These are phyloP conservation scores for Xylaria polymorpha DNA, from an alignment of 2,329 filamentous ascomycete species.

Conservation along the genomic window DNA sequence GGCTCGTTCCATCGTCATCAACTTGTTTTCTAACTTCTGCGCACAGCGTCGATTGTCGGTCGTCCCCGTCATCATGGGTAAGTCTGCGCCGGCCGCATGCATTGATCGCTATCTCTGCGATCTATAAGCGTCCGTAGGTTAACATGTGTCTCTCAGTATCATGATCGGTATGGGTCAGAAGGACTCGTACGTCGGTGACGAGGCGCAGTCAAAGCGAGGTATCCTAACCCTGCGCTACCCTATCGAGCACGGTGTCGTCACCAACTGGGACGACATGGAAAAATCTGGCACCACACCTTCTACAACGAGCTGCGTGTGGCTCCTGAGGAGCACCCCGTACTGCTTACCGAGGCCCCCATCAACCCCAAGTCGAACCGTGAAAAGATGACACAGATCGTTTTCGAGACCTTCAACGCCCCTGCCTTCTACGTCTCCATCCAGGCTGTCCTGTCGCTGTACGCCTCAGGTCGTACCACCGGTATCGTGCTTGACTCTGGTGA, in stretches of 20 bases:
- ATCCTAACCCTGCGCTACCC: slow-evolving; percentile 99
- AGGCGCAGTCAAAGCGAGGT: slow-evolving; percentile 99
- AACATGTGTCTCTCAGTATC: slow-evolving; percentile 72
- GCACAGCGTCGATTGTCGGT: slow-evolving; percentile 95
- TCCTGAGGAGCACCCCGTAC: slow-evolving; percentile 99
- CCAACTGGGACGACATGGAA: slow-evolving; percentile 99
- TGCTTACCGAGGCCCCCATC: slow-evolving; percentile 99
- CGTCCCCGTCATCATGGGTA: slow-evolving; percentile 99
- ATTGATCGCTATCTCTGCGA: slow-evolving; percentile 6
- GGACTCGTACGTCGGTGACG: slow-evolving; percentile 99
- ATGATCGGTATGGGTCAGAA: slow-evolving; percentile 99
- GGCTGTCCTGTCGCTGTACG: slow-evolving; percentile 98
- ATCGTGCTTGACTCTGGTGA: slow-evolving; percentile 99
- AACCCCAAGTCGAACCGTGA: slow-evolving; percentile 99
- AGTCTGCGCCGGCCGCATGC: slow-evolving; percentile 55
- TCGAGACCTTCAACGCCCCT: slow-evolving; percentile 99
- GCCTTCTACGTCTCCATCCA: slow-evolving; percentile 99
- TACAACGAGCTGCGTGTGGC: slow-evolving; percentile 99
- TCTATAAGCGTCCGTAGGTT: slow-evolving; percentile 14
- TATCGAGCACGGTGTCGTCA: slow-evolving; percentile 99
- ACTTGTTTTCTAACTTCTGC: slow-evolving; percentile 52
- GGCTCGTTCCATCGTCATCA: slow-evolving; percentile 34
- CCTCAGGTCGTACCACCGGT: slow-evolving; percentile 99
- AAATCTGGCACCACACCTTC: slow-evolving; percentile 99
- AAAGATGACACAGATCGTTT: slow-evolving; percentile 99